Conservation (phyloP, 2,329 filamentous ascomycete species). For the Tolypocladium paradoxum region DNA sequence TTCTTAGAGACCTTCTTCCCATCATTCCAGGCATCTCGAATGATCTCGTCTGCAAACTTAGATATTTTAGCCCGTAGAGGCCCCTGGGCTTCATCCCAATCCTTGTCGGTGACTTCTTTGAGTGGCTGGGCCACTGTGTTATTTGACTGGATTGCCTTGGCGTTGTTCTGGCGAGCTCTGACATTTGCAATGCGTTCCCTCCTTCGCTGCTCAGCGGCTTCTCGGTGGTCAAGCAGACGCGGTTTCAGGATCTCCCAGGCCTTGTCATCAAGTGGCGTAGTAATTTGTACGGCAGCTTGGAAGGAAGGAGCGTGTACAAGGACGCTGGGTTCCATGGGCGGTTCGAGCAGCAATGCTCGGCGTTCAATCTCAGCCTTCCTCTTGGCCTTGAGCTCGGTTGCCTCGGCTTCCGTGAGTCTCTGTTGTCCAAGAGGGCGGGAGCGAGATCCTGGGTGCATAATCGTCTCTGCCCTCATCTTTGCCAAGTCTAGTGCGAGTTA, state of each 20-base stretch:
- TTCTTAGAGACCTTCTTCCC: slow-evolving; percentile 54
- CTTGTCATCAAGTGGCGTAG: slow-evolving; percentile 53
- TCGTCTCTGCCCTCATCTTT: not conserved
- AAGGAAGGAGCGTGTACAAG: slow-evolving; percentile 64
- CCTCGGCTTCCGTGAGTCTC: slow-evolving; percentile 50
- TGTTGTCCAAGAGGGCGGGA: slow-evolving; percentile 12
- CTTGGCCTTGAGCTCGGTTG: slow-evolving; percentile 50
- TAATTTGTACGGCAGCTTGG: slow-evolving; percentile 60
- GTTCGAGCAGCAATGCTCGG: slow-evolving; percentile 53
- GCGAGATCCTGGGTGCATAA: not conserved
- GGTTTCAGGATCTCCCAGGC: slow-evolving; percentile 61
- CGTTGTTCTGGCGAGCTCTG: not conserved
- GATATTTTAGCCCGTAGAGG: slow-evolving; percentile 56
- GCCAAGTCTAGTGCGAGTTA: not conserved
- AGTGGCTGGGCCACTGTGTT: not conserved
- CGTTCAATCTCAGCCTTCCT: slow-evolving; percentile 62
- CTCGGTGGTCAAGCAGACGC: slow-evolving; percentile 54
- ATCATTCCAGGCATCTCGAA: slow-evolving; percentile 52
- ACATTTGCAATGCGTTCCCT: too few relatives aligned
- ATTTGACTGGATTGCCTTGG: not conserved
- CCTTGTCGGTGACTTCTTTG: slow-evolving; percentile 48
- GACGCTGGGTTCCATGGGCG: slow-evolving; percentile 51
- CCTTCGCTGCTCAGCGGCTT: slow-evolving; percentile 16
- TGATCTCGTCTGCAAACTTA: slow-evolving; percentile 58
- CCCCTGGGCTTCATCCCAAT: slow-evolving; percentile 62